Evolutionary conservation across 2,329 filamentous ascomycete species (phyloP), one percentile per base, ranked within the genome.

Genomic region (Pseudomassariella vexata): DNA sequence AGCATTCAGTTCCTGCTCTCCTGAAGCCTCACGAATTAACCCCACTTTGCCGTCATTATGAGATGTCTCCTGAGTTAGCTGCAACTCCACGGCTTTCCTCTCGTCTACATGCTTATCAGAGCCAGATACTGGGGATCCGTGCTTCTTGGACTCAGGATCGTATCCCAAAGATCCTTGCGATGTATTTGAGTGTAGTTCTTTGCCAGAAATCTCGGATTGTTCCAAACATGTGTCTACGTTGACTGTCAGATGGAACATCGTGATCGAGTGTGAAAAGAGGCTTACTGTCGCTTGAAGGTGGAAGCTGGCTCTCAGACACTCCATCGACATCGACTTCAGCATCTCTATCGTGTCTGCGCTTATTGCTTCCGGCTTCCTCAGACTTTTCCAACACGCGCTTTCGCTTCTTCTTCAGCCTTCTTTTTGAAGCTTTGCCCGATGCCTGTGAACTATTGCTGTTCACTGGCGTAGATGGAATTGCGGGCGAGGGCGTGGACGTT

Each of bases 11-110:
- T 16, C 11, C n/a, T 19, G 19, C 19, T 31, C 20, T 17, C 14
- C 21, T 9, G 24, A 12, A 19, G 19, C 8, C 19, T 19, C 24
- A 18, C 25, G 12, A 18, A n/a, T 19, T 19, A 3, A 23, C 16
- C 9, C 23, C 4, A 12, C 19, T 2, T 30, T 24, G 24, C 47
- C 47, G 5, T 49, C 48, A 28, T 49, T 48, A 27, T 56, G 51
- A 11, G 52, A 55, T 9, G 53, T 52, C 38, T 56, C 53, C 6
- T 45, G 47, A 7, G 50, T 46, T 16, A 55, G 40, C 28, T 56
- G 53, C 5, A 53, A 40, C 32, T 50, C 45, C 10, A 51, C 49
- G 15, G 52, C 52, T 26, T 49, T 49, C 5, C 41, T 45, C 32
- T 55, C 50, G 11, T 50, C 44, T 8, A 49, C 47, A 16, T 33